Percentiles rank a stretch among this genome's conserved stretches.
phyloP scores from a whole-genome alignment of 75 land plant genomes.

The Chamaecyparis obtusa region DNA sequence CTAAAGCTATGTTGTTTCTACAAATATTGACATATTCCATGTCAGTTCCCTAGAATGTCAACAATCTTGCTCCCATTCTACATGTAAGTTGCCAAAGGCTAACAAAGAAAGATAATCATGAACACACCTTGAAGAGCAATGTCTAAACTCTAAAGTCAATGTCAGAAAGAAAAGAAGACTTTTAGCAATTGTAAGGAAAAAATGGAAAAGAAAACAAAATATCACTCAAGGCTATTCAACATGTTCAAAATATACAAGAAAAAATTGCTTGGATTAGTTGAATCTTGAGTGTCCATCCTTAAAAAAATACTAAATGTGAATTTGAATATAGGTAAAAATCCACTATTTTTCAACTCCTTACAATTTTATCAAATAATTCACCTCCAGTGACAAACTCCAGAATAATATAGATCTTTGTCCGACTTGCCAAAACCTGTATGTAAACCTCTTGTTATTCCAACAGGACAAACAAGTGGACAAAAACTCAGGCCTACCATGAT shows the following conservation, averaged over 20 bases:
- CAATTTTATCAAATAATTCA: conserved; percentile 90
- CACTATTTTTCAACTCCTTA: conserved; percentile 28
- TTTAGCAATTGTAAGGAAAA: not conserved
- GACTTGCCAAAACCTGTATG: conserved; percentile 77
- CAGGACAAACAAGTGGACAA: not conserved
- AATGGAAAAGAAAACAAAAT: not conserved
- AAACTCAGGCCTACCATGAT: not conserved
- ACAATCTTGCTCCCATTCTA: not conserved
- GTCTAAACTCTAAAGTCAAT: not conserved
- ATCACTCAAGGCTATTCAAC: not conserved
- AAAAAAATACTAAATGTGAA: not conserved
- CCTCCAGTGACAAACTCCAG: conserved; percentile 91
- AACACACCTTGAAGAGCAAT: not conserved
- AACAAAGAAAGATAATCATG: not conserved
- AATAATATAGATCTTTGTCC: conserved; percentile 90
- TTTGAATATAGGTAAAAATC: conserved; percentile 5
- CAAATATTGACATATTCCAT: not conserved
- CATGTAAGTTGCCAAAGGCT: not conserved
- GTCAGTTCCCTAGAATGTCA: not conserved
- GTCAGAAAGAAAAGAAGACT: not conserved
- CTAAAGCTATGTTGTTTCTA: not conserved
- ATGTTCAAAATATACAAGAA: not conserved
- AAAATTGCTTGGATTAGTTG: not conserved
- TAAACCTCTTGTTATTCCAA: not conserved
- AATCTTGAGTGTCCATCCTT: not conserved